Percentiles rank a stretch among this genome's conserved stretches.
Evolutionary conservation across 129 eudicot species (phyloP).

Genomic region (Helianthus tuberosus): DNA sequence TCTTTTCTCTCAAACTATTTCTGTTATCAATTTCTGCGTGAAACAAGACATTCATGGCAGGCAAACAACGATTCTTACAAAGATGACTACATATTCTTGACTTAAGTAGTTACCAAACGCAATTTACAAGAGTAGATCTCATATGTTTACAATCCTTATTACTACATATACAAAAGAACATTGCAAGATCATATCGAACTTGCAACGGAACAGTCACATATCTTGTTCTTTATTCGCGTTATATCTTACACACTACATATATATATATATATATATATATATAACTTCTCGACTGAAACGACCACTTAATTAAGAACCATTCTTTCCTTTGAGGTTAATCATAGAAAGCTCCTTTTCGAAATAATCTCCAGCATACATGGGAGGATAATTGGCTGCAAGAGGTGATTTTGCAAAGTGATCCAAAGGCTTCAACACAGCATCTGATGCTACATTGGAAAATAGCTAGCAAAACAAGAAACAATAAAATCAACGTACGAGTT

Average conservation of each 20-base stretch:
- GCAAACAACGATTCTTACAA: no score
- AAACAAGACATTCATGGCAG: no score
- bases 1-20: no score
- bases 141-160: background rate
- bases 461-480: no score
- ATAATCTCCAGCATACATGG: conserved; percentile 73
- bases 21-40: no score
- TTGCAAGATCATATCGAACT: conserved; percentile 4
- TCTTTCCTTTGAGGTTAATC: conserved; percentile 76
- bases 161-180: background rate
- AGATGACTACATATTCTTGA: no score
- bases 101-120: background rate
- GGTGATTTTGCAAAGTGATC: conserved; percentile 70
- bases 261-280: no score
- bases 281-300: background rate
- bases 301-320: conserved; percentile 29
- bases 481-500: no score
- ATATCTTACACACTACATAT: conserved; percentile 3
- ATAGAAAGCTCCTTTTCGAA: conserved; percentile 90
- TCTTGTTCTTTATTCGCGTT: background rate
- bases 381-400: conserved; percentile 60
- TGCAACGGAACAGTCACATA: conserved; percentile 8
- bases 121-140: background rate
- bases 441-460: conserved; percentile 77
- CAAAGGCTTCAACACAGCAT: conserved; percentile 70